A percentile compares a stretch with the other conserved stretches of the same genome.
Conservation (phyloP, 1,284 basidiomycete species). For the Psilocybe mexicana region DNA sequence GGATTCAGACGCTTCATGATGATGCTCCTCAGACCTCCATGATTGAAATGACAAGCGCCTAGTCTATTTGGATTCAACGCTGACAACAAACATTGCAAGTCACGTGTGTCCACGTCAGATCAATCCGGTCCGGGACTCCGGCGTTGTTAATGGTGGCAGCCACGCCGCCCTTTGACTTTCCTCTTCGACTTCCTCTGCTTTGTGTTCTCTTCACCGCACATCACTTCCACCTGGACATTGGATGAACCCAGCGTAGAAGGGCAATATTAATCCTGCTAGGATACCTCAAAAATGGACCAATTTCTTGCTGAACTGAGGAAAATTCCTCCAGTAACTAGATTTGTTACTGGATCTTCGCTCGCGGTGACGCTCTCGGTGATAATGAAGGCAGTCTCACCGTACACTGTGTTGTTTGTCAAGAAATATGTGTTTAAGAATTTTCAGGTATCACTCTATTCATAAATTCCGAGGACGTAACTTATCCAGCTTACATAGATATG, state of each 20-base stretch:
- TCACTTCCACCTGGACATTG: background rate
- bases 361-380: constrained; percentile 64
- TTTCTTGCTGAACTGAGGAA: constrained; percentile 67
- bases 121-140: background rate
- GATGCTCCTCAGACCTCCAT: no score
- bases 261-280: background rate
- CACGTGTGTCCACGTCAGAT: background rate
- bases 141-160: background rate
- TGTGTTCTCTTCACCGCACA: background rate
- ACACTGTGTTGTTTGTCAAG: constrained; percentile 59
- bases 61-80: no score
- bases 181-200: background rate
- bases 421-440: constrained; percentile 45
- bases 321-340: constrained; percentile 85
- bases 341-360: constrained; percentile 62
- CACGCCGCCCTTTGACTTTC: background rate
- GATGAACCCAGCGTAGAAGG: background rate
- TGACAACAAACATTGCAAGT: background rate
- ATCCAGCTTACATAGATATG: constrained; percentile 54
- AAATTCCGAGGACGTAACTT: background rate
- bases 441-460: constrained; percentile 46
- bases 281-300: constrained; percentile 19
- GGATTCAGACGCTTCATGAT: no score
- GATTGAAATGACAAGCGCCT: no score
- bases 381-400: constrained; percentile 55